Conservation (phyloP, 192 early-diverging fungal species). For the Coemansia sp. region DNA sequence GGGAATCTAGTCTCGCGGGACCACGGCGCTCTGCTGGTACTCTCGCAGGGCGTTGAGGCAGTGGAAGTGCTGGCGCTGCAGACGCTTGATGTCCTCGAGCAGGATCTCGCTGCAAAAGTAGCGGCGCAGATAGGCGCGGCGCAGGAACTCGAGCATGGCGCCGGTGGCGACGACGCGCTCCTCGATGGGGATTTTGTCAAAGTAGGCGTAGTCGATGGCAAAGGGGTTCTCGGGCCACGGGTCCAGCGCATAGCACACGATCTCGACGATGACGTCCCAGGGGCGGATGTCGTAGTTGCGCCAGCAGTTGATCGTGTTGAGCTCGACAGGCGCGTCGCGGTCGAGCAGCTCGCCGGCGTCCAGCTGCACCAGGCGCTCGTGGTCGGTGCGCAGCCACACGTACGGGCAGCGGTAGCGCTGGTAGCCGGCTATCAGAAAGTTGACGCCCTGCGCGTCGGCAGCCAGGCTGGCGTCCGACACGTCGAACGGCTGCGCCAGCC, state of each 20-base stretch:
- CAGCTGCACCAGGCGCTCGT: slow-evolving; percentile 52
- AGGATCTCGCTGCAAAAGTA: slow-evolving; percentile 52
- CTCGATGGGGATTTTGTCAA: slow-evolving; percentile 59
- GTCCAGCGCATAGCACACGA: slow-evolving; percentile 55
- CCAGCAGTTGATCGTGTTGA: slow-evolving; percentile 65
- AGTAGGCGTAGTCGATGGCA: slow-evolving; percentile 58
- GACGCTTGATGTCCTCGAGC: slow-evolving; percentile 30
- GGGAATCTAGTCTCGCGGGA: slow-evolving; percentile 12
- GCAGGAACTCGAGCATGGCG: slow-evolving; percentile 64
- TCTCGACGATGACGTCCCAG: slow-evolving; percentile 67
- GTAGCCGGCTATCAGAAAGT: slow-evolving; percentile 66
- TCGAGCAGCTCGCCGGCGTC: slow-evolving; percentile 53
- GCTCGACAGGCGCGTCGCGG: slow-evolving; percentile 57
- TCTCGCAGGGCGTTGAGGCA: slow-evolving; percentile 38
- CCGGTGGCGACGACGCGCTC: slow-evolving; percentile 62
- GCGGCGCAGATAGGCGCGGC: slow-evolving; percentile 55
- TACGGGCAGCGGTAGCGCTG: slow-evolving; percentile 67
- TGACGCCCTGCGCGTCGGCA: slow-evolving; percentile 51
- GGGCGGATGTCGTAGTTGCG: slow-evolving; percentile 58
- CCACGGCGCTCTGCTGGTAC: slow-evolving; percentile 26
- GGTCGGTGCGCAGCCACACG: slow-evolving; percentile 67
- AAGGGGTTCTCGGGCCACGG: slow-evolving; percentile 65
- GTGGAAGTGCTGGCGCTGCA: slow-evolving; percentile 40
- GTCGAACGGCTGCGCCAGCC: slow-evolving; percentile 17
- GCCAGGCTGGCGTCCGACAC: slow-evolving; percentile 22